Evolutionary conservation across 257 asterid genomes (phyloP).

Genomic region (Solanum chmielewskii): DNA sequence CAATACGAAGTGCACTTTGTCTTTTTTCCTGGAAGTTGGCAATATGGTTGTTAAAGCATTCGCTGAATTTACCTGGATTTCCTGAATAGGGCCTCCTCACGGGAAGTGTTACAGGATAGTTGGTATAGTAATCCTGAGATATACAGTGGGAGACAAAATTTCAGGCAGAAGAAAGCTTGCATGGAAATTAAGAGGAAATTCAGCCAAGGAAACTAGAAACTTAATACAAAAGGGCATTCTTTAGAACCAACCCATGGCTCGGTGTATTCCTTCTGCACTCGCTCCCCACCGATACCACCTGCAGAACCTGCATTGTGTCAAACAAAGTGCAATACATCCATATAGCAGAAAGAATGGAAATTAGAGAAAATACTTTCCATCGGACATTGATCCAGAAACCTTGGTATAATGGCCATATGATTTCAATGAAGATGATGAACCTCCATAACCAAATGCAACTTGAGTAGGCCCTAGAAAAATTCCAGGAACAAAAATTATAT

Average conservation of each 20-base stretch:
- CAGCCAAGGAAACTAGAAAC: background rate
- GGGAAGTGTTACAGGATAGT: conserved; percentile 69
- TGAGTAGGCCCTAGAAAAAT: conserved; percentile 31
- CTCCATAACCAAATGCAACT: conserved; percentile 63
- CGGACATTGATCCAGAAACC: conserved; percentile 16
- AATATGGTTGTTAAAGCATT: background rate
- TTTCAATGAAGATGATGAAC: conserved; percentile 25
- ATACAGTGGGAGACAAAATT: background rate
- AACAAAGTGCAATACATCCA: background rate
- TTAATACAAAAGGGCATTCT: background rate
- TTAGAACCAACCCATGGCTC: conserved; percentile 77
- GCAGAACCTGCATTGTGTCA: conserved; percentile 7
- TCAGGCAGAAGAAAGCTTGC: background rate
- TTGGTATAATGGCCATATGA: conserved; percentile 20
- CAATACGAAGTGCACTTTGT: background rate
- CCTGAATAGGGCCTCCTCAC: conserved; percentile 82
- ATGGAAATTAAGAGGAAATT: background rate
- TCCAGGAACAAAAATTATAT: conserved; percentile 5
- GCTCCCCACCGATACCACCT: conserved; percentile 22
- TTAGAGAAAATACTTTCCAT: conserved; percentile 30
- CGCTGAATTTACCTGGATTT: conserved; percentile 55
- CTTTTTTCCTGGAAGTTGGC: background rate
- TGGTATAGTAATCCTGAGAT: conserved; percentile 55
- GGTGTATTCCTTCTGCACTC: conserved; percentile 52
- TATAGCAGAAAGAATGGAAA: conserved; percentile 3